Base-by-base conservation (phyloP, 257 asterid genomes). In the Prunella vulgaris region DNA sequence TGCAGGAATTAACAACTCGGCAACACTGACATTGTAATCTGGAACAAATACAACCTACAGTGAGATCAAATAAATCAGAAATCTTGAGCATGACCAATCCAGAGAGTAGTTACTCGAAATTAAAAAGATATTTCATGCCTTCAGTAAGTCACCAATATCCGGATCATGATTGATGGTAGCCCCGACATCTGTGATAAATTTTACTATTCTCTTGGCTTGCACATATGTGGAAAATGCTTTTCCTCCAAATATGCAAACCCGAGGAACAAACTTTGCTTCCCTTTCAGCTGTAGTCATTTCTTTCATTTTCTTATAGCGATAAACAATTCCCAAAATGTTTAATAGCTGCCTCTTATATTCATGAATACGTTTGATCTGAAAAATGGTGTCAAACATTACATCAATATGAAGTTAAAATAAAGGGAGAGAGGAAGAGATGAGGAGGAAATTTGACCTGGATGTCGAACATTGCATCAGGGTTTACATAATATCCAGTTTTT, bases 391-490 rank as follows among this genome's bases (percentile, higher is more conserved):
- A 78, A 35, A 72, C 32, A 44, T 14, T 64, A 66, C 32, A 70
- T 68, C 13, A 9, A 22, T 54, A 51, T 18, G 8, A 69, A 42
- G 64, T 49, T 64, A 35, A 76, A 70, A 61, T 20, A 40, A 24
- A 66, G 66, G 60, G 20, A 64, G 28, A 20, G 79, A 73, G 40
- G 60, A 7, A 54, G 48, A 32, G 60, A 20, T 35, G 73, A 32
- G 60, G 32, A 0, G 66, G 67, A 77, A 64, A 76, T 62, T 37
- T 71, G 72, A 90, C 96, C 90, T 90, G 96, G 77, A 90, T 79
- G 78, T 90, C 96, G 70, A 90, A 90, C 95, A 90, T 83, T 76
- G 95, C 89, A 77, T 90, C 92, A 35, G 95, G 90, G 81, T 73
- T 88, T 67, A 90, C 83, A 40, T 82, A 73, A 81, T 90, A 90